Base-by-base conservation (phyloP, 2,329 filamentous ascomycete species). In the Coniochaeta ligniaria region DNA sequence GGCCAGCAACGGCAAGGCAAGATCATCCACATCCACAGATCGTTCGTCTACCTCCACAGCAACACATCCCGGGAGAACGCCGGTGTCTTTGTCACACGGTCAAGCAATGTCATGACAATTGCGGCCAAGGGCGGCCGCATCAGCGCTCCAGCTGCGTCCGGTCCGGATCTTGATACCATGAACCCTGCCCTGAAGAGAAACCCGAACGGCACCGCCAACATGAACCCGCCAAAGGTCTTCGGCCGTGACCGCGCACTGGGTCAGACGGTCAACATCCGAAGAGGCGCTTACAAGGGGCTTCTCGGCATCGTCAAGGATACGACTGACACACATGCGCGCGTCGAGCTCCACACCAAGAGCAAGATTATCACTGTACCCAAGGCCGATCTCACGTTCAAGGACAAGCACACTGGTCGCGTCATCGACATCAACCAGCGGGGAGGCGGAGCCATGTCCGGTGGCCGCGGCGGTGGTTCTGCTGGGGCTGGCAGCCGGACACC, bases 271-370 rank as follows among this genome's bases (percentile, higher is more conserved):
- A 91, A 89, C 58, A 90, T 98, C 69, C 86, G 88, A 61, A 92
- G 89, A 71, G 95, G 95, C 31, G 87, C 89, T 24, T 92, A 94
- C 79, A 99, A 99, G 76, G 94, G 94, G 60, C 81, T 97, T 50
- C 80, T 98, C 47, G 95, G 95, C 67, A 96, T 97, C 66, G 93
- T 99, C 67, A 97, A 96, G 72, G 94, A 98, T 71, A 90, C 94
- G 0, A 96, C 91, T 7, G 93, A 96, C 67, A 85, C 85, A 3
- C 86, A 90, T 69, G 94, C 92, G 33, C 89, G 93, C 64, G 90
- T 99, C 47, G 95, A 99, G 75, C 79, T 99, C 43, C 94, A 98
- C 72, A 93, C 93, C 6, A 96, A 96, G 78, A 91, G 88, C 76
- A 98, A 97, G 80, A 89, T 91, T 17, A 86, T 98, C 63, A 92